These are phyloP conservation scores for Vickermania spadyakhi DNA, from an alignment of 208 protist species.

Conservation along the genomic window DNA sequence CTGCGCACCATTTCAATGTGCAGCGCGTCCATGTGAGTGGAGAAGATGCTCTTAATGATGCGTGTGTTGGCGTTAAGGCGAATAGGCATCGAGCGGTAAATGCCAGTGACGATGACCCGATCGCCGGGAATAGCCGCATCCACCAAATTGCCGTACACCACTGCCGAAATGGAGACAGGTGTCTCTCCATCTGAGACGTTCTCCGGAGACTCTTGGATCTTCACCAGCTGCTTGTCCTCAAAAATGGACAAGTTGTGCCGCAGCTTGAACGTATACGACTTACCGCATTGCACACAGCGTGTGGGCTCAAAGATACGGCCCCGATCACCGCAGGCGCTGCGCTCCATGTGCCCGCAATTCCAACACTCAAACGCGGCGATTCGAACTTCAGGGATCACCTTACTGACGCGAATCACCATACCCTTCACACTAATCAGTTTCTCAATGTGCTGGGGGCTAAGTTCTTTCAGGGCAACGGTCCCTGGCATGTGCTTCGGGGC, in stretches of 20 bases:
- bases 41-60: conserved; percentile 93
- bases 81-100: conserved; percentile 93
- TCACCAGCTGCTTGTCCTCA: conserved; percentile 95
- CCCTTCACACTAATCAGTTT: conserved; percentile 79
- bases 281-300: conserved; percentile 88
- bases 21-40: conserved; percentile 96
- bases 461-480: conserved; percentile 52
- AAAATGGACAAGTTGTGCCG: conserved; percentile 95
- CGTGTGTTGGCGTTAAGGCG: conserved; percentile 92
- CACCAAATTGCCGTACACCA: conserved; percentile 94
- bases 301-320: conserved; percentile 95
- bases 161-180: conserved; percentile 95
- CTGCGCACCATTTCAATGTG: conserved; percentile 91
- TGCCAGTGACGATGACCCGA: conserved; percentile 96
- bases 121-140: conserved; percentile 96
- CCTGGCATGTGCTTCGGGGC: conserved; percentile 53
- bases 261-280: conserved; percentile 82
- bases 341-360: conserved; percentile 81
- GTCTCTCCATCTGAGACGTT: conserved; percentile 98
- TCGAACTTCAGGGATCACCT: conserved; percentile 89
- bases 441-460: conserved; percentile 74
- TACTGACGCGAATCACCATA: conserved; percentile 90
- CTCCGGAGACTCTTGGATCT: conserved; percentile 98
- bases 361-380: conserved; percentile 95
- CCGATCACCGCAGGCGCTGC: conserved; percentile 69